phyloP scores from a whole-genome alignment of 495 filamentous ascomycete species.

The Tuber brumale region DNA sequence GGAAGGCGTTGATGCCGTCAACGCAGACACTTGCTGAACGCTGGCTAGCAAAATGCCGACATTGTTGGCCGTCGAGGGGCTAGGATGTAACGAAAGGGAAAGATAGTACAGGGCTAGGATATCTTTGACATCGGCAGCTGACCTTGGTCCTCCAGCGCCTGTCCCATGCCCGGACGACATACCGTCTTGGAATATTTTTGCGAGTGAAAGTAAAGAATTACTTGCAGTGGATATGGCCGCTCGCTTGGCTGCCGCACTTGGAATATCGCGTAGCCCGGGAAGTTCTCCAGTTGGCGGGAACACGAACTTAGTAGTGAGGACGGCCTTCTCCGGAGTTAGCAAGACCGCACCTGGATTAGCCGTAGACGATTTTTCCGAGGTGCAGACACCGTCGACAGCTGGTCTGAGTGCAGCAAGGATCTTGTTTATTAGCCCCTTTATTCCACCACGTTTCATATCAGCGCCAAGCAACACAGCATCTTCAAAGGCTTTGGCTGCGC shows the following conservation, averaged over 20 bases:
- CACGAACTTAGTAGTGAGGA: constrained; percentile 75
- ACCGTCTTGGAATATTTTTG: constrained; percentile 98
- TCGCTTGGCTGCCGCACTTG: constrained; percentile 64
- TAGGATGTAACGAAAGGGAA: constrained; percentile 88
- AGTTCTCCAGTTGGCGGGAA: constrained; percentile 70
- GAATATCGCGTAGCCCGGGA: constrained; percentile 72
- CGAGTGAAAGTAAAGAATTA: constrained; percentile 88
- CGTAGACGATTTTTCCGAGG: constrained; percentile 28
- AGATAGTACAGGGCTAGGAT: constrained; percentile 95
- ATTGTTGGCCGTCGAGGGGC: constrained; percentile 96
- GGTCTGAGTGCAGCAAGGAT: constrained; percentile 67
- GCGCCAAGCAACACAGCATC: constrained; percentile 86
- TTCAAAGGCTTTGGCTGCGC: constrained; percentile 85
- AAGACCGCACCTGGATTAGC: constrained; percentile 58
- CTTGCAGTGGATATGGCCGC: constrained; percentile 89
- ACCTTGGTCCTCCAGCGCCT: constrained; percentile 52
- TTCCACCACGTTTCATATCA: constrained; percentile 63
- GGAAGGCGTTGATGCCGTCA: constrained; percentile 25
- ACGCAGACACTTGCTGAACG: constrained; percentile 68
- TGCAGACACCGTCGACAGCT: constrained; percentile 42
- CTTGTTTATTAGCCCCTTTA: constrained; percentile 71
- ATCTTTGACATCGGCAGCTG: constrained; percentile 73
- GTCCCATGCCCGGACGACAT: constrained; percentile 70
- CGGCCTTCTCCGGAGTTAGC: constrained; percentile 73
- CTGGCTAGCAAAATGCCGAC: constrained; percentile 94